Evolutionary conservation across 1,139 yeast species (phyloP), one percentile per base, ranked within the genome.

Genomic region (Suhomyces guaymorum): DNA sequence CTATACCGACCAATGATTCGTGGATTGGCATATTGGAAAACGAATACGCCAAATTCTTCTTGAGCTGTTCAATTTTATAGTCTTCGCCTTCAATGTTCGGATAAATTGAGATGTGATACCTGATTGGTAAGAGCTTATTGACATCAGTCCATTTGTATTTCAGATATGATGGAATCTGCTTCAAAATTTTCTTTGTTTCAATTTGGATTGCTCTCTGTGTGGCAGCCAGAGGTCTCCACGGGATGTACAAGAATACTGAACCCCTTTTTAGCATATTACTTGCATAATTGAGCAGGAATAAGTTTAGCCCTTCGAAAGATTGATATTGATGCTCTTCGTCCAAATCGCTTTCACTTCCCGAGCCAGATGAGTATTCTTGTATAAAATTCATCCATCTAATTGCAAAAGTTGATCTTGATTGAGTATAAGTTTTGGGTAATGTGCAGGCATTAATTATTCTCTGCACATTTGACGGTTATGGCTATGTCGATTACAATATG

Each of bases 141-240:
- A 31, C 29, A 24, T 40, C 41, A 11, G 36, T 37, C 45, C 49
- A 45, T 10, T 18, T 10, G 26, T 36, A 46, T 10, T 24, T 21
- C 11, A n/a, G 32, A 23, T 7, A 34, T 15, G 2, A 32, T 23
- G 4, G 26, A 8, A 4, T 33, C 4, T 16, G 28, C 33, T 16
- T n/a, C n/a, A n/a, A n/a, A n/a, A n/a, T n/a, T n/a, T 24, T 26
- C 12, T 19, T 25, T 12, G 21, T 26, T 15, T 31, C 28, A 9
- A 37, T 19, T 17, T 37, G 37, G 12, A 38, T 33, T 9, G 20
- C 13, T 15, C 30, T 23, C 15, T 33, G 23, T 4, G 30, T 28
- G 2, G 31, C 13, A 6, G 29, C 33, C 8, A 44, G 28, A 2
- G 55, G 51, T 13, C 33, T 28, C 57, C 58, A 54, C 7, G 57